phyloP scores from a whole-genome alignment of 176 grass and related monocot genomes.

The Bolboschoenus planiculmis region DNA sequence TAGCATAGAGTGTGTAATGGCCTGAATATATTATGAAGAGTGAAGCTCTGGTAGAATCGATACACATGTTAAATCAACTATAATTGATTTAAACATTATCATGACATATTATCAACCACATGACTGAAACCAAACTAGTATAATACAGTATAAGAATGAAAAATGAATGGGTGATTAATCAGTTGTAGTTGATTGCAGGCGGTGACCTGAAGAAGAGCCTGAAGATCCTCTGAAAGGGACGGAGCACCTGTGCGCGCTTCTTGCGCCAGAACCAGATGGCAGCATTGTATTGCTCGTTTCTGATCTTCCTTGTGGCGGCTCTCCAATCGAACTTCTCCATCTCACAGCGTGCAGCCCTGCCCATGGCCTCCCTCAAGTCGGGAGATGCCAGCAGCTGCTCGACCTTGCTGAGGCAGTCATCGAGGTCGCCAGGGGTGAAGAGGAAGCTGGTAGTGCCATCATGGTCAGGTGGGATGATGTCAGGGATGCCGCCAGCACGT shows the following conservation, averaged over 20 bases:
- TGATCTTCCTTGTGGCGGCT: conserved; percentile 60
- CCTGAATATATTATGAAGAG: too few relatives aligned
- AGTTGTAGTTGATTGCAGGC: conserved; percentile 14
- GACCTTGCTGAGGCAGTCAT: conserved; percentile 66
- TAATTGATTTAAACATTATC: conserved; percentile 22
- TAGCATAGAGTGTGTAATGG: too few relatives aligned
- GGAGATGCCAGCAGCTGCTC: conserved; percentile 32
- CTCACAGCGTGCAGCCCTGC: conserved; percentile 45
- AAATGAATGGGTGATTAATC: background rate
- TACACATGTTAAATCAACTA: conserved; percentile 5
- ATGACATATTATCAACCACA: background rate
- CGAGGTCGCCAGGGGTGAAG: conserved; percentile 54
- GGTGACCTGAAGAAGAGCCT: conserved; percentile 24
- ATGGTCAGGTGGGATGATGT: conserved; percentile 70
- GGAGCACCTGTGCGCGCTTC: conserved; percentile 48
- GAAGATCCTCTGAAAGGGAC: conserved; percentile 52
- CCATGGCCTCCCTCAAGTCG: conserved; percentile 60
- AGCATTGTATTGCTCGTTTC: conserved; percentile 76
- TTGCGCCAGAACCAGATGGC: conserved; percentile 89
- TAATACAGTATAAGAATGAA: conserved; percentile 5
- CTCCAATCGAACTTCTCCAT: conserved; percentile 87
- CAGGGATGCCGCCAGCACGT: conserved; percentile 62
- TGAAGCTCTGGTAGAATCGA: background rate
- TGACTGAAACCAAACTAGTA: background rate
- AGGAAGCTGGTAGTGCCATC: conserved; percentile 82